Conservation (phyloP, 768 basidiomycete genomes). For the Favolaschia claudopus region DNA sequence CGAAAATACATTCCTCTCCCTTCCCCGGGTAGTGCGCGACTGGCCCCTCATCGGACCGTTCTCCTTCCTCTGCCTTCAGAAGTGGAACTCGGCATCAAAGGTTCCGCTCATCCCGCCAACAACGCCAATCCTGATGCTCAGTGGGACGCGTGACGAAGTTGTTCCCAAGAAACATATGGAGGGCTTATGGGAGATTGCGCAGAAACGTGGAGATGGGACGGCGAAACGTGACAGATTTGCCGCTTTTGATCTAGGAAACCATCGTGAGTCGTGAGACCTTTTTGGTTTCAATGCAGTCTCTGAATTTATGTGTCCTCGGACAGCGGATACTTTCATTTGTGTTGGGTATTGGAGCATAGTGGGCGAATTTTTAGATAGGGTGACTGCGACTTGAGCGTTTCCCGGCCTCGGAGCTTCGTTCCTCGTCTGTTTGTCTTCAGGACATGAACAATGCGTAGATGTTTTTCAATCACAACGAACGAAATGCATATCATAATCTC, state of each 20-base stretch:
- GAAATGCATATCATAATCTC: too few species aligned
- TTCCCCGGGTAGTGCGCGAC: constrained; percentile 45
- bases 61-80: constrained; percentile 69
- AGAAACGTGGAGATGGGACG: constrained; percentile 19
- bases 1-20: constrained; percentile 78
- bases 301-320: neutral
- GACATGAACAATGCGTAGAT: too few species aligned
- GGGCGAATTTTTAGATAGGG: constrained; percentile 34
- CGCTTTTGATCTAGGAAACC: neutral
- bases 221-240: constrained; percentile 14
- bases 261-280: neutral
- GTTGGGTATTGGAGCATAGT: constrained; percentile 44
- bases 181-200: constrained; percentile 54
- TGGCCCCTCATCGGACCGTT: constrained; percentile 47
- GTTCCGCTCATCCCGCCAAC: constrained; percentile 48
- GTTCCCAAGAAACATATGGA: constrained; percentile 64
- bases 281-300: too few species aligned
- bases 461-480: too few species aligned
- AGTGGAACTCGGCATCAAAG: constrained; percentile 65
- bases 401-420: neutral
- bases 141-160: constrained; percentile 61
- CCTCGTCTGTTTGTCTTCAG: neutral
- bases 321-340: constrained; percentile 12
- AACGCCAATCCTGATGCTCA: constrained; percentile 68
- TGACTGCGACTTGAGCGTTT: neutral